Evolutionary conservation across 495 filamentous ascomycete genomes (phyloP), one percentile per base, ranked within the genome.

Genomic region (Penicillium silybi): DNA sequence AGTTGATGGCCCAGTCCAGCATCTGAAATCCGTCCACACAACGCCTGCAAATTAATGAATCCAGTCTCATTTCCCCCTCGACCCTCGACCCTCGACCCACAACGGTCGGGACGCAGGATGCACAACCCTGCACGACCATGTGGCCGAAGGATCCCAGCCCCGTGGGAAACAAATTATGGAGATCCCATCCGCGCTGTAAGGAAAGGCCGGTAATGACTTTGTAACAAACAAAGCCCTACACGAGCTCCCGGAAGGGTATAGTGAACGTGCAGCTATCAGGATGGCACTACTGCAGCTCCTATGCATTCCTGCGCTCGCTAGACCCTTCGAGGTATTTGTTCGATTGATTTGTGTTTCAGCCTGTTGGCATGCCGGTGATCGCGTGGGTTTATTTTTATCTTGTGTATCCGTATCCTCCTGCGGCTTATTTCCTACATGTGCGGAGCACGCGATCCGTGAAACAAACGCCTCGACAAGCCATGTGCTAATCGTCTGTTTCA

Each of bases 281-380:
- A 11, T 6, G 7, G 11, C 45, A 16, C 46, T 48, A 48, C 22
- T 48, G 46, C 34, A 40, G 35, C 15, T 9, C 16, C 27, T 20
- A 46, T 46, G 44, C 44, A 32, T 32, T 32, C 29, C 29, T 32
- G 29, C 11, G 29, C 29, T 10, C 29, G 35, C 46, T 48, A 48
- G 16, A 6, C 23, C 22, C 0, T 3, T 39, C n/a, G 37, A 37
- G 46, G 46, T 8, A 15, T 27, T 17, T 47, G n/a, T 27, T 25
- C 20, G 8, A 7, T 32, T n/a, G 37, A 19, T 16, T 26, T 32
- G 37, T 49, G 54, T 59, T 59, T 59, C 56, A 59, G 23, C 29
- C 51, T 48, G 45, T 50, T 58, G 50, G 54, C 56, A 59, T 51
- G 51, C 54, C 51, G 56, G 48, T 47, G 29, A 8, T 32, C 11